Percentiles rank a stretch among this genome's conserved stretches.
Conservation (phyloP, 1,284 basidiomycete species). For the Sphaerobolus stellatus region DNA sequence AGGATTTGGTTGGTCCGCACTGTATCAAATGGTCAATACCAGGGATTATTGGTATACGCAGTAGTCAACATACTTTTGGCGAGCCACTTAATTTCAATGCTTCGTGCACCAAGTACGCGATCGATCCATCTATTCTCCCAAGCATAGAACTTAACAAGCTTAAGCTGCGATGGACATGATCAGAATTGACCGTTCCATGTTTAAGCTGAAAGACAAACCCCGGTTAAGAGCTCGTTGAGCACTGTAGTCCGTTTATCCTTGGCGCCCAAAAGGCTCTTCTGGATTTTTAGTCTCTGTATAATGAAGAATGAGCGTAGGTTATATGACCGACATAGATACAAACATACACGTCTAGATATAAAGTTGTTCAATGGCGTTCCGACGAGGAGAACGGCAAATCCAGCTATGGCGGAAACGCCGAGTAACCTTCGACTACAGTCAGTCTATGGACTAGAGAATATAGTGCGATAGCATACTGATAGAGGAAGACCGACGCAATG, state of each 20-base stretch:
- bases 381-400: conserved; percentile 73
- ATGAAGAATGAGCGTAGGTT: too few species aligned
- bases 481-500: conserved; percentile 75
- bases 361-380: conserved; percentile 75
- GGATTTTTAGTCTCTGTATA: conserved; percentile 52
- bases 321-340: background rate
- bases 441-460: too few species aligned
- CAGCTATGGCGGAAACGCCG: conserved; percentile 82
- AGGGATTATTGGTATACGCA: background rate
- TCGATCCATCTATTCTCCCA: conserved; percentile 79
- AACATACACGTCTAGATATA: conserved; percentile 52
- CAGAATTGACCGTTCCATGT: background rate
- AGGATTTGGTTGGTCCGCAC: conserved; percentile 64
- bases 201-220: conserved; percentile 38
- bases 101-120: conserved; percentile 55
- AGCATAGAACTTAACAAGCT: conserved; percentile 87
- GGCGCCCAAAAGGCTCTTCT: conserved; percentile 69
- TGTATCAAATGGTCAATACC: conserved; percentile 39
- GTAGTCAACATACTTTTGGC: conserved; percentile 41
- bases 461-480: conserved; percentile 58
- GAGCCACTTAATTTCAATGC: conserved; percentile 68
- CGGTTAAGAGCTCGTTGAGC: conserved; percentile 81
- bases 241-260: conserved; percentile 85
- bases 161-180: conserved; percentile 48
- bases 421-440: conserved; percentile 67